A percentile compares a stretch with the other conserved stretches of the same genome.
Conservation (phyloP, 75 land plant genomes). For the Isoetes taiwanensis region DNA sequence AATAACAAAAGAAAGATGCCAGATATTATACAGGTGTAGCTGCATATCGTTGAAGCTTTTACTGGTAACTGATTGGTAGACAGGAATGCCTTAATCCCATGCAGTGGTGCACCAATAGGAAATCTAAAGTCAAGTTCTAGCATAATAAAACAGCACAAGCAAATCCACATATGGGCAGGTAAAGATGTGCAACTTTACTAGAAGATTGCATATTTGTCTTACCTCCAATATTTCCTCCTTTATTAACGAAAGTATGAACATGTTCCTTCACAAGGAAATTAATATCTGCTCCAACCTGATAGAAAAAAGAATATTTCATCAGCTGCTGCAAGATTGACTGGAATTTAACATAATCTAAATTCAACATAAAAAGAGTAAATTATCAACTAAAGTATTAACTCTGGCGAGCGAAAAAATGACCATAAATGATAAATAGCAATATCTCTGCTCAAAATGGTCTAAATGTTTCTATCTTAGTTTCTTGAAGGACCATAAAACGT, state of each 20-base stretch:
- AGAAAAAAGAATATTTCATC: not conserved
- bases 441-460: too few relatives aligned
- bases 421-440: too few relatives aligned
- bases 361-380: too few relatives aligned
- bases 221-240: conserved; percentile 92
- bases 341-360: not conserved
- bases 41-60: conserved; percentile 2
- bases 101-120: conserved; percentile 86
- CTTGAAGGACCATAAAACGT: not conserved
- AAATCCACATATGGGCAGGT: not conserved
- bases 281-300: conserved; percentile 81
- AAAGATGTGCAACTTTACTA: too few relatives aligned
- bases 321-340: not conserved
- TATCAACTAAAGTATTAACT: too few relatives aligned
- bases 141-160: not conserved
- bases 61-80: conserved; percentile 88
- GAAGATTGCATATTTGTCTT: too few relatives aligned
- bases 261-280: conserved; percentile 93
- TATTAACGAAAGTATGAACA: conserved; percentile 84
- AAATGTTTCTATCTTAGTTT: not conserved
- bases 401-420: too few relatives aligned
- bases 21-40: too few relatives aligned
- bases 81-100: conserved; percentile 83
- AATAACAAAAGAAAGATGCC: too few relatives aligned
- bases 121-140: conserved; percentile 95